phyloP scores from a whole-genome alignment of 495 filamentous ascomycete species.

The Penicillium canariense region DNA sequence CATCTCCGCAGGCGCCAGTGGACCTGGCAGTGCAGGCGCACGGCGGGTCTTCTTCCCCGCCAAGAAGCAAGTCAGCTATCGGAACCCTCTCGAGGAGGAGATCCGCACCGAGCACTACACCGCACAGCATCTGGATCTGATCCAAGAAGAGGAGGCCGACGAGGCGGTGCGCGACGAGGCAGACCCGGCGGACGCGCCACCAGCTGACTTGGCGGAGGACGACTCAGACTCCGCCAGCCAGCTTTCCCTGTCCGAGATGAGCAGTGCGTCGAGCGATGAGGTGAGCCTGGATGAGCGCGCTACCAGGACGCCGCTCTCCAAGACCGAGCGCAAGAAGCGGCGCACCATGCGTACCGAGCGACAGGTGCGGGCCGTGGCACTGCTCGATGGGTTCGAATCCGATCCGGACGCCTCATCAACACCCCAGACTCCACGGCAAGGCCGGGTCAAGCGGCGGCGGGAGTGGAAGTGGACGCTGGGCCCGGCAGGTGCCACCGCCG shows the following conservation, averaged over 20 bases:
- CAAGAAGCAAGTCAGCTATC: conserved; percentile 57
- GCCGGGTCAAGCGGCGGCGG: conserved; percentile 48
- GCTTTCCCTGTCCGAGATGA: conserved; percentile 35
- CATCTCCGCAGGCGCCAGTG: conserved; percentile 36
- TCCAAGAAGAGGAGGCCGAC: conserved; percentile 8
- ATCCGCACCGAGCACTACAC: conserved; percentile 53
- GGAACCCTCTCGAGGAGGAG: conserved; percentile 52
- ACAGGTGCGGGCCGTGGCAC: conserved; percentile 43
- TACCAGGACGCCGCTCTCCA: conserved; percentile 11
- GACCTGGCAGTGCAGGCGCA: conserved; percentile 28
- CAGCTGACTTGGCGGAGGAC: conserved; percentile 39
- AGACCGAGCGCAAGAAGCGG: conserved; percentile 37
- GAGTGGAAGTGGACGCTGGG: conserved; percentile 60
- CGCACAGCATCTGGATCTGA: conserved; percentile 40
- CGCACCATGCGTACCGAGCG: conserved; percentile 37
- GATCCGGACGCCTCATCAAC: conserved; percentile 33
- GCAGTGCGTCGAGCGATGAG: conserved; percentile 43
- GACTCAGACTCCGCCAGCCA: conserved; percentile 37
- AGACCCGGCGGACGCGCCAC: not conserved
- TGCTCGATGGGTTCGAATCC: conserved; percentile 37
- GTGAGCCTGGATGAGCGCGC: conserved; percentile 17
- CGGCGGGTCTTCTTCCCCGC: conserved; percentile 55
- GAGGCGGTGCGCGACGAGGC: conserved; percentile 12
- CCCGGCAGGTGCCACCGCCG: conserved; percentile 24
- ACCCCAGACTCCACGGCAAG: conserved; percentile 50